Conservation (phyloP, 176 grass and related monocot genomes). For the Typha latifolia region DNA sequence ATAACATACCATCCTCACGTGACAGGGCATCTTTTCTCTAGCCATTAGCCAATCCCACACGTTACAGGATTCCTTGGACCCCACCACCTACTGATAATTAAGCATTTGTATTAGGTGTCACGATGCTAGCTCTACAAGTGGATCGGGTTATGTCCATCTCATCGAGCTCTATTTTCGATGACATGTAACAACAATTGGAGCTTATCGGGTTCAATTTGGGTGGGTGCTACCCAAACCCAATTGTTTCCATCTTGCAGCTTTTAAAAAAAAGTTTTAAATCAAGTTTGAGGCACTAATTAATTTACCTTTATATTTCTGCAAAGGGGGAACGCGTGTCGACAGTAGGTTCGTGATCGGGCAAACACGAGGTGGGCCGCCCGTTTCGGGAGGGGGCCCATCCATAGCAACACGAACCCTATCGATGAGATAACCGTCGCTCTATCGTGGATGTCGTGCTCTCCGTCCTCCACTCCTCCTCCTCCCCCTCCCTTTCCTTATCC, state of each 20-base stretch:
- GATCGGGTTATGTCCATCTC: not conserved
- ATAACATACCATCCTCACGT: not conserved
- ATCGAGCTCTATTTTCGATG: not conserved
- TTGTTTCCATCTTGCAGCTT: too few relatives aligned
- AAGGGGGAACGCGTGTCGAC: not conserved
- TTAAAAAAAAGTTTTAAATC: too few relatives aligned
- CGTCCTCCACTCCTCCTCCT: too few relatives aligned
- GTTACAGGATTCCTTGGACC: not conserved
- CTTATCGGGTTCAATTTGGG: too few relatives aligned
- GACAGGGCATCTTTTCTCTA: not conserved
- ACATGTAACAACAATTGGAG: too few relatives aligned
- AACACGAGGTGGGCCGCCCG: not conserved
- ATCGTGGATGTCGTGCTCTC: not conserved
- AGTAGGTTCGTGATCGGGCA: not conserved
- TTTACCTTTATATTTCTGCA: not conserved
- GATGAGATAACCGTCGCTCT: not conserved
- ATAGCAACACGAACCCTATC: not conserved
- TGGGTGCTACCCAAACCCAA: too few relatives aligned
- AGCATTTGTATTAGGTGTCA: not conserved
- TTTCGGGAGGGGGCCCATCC: not conserved
- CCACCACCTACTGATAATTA: not conserved
- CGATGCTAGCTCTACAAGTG: not conserved
- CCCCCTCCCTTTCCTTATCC: not conserved
- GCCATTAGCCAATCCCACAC: conserved; percentile 8
- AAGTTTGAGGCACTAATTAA: too few relatives aligned